Conservation (phyloP, 192 early-diverging fungal genomes). For the Coemansia sp. region DNA sequence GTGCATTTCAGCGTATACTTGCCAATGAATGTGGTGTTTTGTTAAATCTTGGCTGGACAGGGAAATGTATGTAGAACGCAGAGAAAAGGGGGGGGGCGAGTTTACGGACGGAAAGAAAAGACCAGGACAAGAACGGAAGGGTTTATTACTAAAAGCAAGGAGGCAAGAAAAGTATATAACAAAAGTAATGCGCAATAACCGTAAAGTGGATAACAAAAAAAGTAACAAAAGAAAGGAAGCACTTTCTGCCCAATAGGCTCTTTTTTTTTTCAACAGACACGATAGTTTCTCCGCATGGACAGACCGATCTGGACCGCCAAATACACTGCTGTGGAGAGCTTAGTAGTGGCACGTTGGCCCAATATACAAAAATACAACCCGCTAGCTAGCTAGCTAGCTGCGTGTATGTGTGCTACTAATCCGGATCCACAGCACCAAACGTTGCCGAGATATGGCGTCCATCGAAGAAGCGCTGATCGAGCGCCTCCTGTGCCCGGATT, state of each 20-base stretch:
- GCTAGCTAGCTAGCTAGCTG: too few species aligned
- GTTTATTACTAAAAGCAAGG: not conserved
- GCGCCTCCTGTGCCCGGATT: constrained; percentile 19
- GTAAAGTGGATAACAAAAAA: not conserved
- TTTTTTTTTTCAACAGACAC: too few species aligned
- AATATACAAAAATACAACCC: not conserved
- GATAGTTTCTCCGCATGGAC: too few species aligned
- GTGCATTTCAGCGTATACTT: not conserved
- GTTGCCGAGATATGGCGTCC: constrained; percentile 39
- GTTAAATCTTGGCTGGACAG: not conserved
- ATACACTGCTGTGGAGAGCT: too few species aligned
- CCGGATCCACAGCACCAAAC: constrained; percentile 4
- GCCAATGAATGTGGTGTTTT: not conserved
- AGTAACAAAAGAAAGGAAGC: not conserved
- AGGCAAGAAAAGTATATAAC: not conserved
- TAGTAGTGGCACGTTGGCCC: not conserved
- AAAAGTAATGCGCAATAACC: constrained; percentile 12
- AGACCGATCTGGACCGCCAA: not conserved
- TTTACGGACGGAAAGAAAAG: not conserved
- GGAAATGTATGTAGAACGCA: not conserved
- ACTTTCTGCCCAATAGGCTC: not conserved
- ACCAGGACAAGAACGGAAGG: constrained; percentile 1
- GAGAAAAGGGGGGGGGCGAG: not conserved
- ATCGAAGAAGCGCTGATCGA: constrained; percentile 46
- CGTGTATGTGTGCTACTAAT: not conserved